Base-by-base conservation (phyloP, 225 moss, liverwort and hornwort species). In the Marchantia polymorpha region DNA sequence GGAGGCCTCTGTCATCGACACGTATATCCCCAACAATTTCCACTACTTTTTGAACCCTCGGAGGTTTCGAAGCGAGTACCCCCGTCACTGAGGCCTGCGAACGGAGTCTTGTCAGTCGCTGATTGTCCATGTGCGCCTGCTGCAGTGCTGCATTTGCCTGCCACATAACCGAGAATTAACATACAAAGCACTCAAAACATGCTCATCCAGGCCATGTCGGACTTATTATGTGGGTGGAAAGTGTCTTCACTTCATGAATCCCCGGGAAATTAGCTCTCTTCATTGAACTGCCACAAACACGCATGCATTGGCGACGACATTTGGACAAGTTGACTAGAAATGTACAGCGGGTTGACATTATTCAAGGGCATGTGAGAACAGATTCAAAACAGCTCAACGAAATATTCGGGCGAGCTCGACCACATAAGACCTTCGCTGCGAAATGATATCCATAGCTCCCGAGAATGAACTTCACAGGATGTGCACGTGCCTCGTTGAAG, bases 1-100 rank as follows among this genome's bases (percentile, higher is more conserved):
- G 95, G 74, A 99, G 80, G 58, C 52, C 88, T 76, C 91, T 85
- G 75, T 93, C 87, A 64, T 83, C 49, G 80, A 78, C 85, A 69
- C 14, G 64, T 74, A 83, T 83, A 55, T 85, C 83, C 71, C 85
- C 81, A 51, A 65, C 65, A 39, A 83, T 82, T 58, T 87, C 79
- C 19, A 87, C 75, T 59, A 52, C 79, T 26, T 19, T 23, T 16
- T 15, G 30, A 39, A 2, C 49, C 17, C 30, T 58, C 3, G 77
- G 29, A 31, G 77, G 59, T 7, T 81, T 31, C 51, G 77, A 23
- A 2, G 29, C 66, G 48, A 67, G 80, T 29, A 70, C 70, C 60
- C n/a, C 80, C 54, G 72, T 83, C 74, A 81, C 83, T n/a, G 74
- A 65, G 10, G 78, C 68, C 79, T 82, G 84, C 48, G 87, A 82